Conservation (phyloP, 306 rosid species). For the Citrullus mucosospermus region DNA sequence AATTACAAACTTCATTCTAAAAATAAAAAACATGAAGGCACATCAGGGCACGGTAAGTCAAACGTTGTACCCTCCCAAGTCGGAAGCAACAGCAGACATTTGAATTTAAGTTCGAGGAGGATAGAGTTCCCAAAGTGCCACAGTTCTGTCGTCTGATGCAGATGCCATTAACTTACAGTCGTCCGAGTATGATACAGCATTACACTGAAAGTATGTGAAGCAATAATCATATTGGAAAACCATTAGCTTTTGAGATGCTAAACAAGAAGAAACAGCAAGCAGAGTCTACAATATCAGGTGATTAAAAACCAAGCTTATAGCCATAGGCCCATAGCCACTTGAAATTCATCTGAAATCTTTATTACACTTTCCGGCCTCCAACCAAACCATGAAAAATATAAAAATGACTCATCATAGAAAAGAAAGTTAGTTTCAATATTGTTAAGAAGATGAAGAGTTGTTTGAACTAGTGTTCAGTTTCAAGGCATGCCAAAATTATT, state of each 20-base stretch:
- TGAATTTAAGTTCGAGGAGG: slow-evolving; percentile 49
- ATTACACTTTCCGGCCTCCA: background rate
- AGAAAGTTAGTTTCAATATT: background rate
- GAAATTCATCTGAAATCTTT: background rate
- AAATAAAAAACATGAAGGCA: background rate
- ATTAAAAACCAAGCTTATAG: background rate
- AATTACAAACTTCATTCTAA: background rate
- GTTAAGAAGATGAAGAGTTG: background rate
- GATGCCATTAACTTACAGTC: slow-evolving; percentile 79
- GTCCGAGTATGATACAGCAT: slow-evolving; percentile 59
- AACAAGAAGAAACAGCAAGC: background rate
- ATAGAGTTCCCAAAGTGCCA: slow-evolving; percentile 86
- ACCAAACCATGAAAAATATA: background rate
- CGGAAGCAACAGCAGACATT: background rate
- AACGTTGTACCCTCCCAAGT: background rate
- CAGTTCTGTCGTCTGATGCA: slow-evolving; percentile 76
- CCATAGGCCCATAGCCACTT: background rate
- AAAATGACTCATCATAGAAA: background rate
- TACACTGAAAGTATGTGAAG: slow-evolving; percentile 38
- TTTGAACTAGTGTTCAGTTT: background rate
- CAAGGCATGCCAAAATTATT: background rate
- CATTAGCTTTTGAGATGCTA: background rate
- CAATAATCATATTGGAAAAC: background rate
- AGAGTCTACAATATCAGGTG: background rate
- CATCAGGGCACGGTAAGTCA: background rate